Conservation (phyloP, 768 basidiomycete genomes). For the Trametes villosa region DNA sequence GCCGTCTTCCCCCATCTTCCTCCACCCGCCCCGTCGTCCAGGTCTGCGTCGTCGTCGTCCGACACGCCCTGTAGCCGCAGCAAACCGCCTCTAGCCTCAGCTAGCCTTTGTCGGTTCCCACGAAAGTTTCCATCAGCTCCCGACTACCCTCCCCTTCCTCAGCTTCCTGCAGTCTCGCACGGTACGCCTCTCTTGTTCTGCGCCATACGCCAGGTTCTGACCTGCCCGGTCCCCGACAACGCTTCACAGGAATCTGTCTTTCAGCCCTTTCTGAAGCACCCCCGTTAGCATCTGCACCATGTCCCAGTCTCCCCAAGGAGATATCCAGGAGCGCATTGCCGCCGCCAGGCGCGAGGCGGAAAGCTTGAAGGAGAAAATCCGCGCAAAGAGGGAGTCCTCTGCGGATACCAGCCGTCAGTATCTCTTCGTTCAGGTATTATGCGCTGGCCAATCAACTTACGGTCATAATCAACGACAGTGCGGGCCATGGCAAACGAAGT, state of each 20-base stretch:
- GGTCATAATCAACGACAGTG: conserved; percentile 52
- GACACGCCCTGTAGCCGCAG: conserved; percentile 1
- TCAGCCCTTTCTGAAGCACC: neutral
- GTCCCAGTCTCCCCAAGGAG: conserved; percentile 76
- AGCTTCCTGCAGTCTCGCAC: conserved; percentile 17
- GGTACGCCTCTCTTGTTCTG: conserved; percentile 8
- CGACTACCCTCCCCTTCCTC: conserved; percentile 13
- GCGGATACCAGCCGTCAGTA: conserved; percentile 96
- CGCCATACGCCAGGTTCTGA: neutral
- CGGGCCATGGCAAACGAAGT: conserved; percentile 99
- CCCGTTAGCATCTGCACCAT: conserved; percentile 41
- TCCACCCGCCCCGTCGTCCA: conserved; percentile 4
- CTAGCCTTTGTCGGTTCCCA: conserved; percentile 24
- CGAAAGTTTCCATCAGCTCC: conserved; percentile 27
- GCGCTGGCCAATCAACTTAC: neutral
- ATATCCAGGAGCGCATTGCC: conserved; percentile 92
- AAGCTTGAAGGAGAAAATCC: conserved; percentile 97
- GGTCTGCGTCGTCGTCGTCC: neutral
- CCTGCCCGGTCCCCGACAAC: neutral
- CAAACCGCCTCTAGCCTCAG: conserved; percentile 8
- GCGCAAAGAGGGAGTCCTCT: conserved; percentile 93
- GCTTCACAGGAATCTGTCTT: neutral
- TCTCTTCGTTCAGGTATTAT: neutral
- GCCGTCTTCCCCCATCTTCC: conserved; percentile 20
- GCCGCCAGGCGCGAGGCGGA: conserved; percentile 97